Evolutionary conservation across 1,284 basidiomycete genomes (phyloP), one percentile per base, ranked within the genome.

Genomic region (Fistulinella cinereoalba): DNA sequence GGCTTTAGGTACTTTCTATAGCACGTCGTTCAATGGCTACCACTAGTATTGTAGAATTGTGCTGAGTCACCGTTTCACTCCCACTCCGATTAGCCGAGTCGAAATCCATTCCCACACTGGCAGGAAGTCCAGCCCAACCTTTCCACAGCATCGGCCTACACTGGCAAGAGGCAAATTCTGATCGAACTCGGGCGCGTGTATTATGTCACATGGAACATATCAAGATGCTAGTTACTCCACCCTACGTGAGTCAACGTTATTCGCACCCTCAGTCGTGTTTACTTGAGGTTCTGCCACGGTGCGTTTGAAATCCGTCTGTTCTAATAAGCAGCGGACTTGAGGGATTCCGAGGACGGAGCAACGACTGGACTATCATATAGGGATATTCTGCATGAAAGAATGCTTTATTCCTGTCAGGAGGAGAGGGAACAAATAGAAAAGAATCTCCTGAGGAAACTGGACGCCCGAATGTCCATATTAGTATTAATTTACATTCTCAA

Each of bases 401-500:
- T 25, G 19, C 24, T 6, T 22, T 15, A 19, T 10, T 47, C 24
- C 8, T 37, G 44, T 24, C 40, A 23, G 36, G 46, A 45, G n/a
- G 31, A 43, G 13, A 38, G 52, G 29, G 25, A 48, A 22, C 38
- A 31, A 21, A 22, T 50, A 37, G 56, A 58, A 47, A 53, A 46
- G 44, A 47, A 39, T 15, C 53, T 58, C 18, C n/a, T 58, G 29
- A 46, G 28, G 33, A 73, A 69, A 45, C 60, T 77, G 37, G 77
- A 77, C 49, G 49, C 68, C 43, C 67, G 71, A 44, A 77, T 80
- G 76, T 62, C 66, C 21, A 75, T 81, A 38, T 55, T 80, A 51
- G 65, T 81, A 27, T 51, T 79, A 29, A 79, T 82, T 46, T 79
- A 80, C 57, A 74, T 79, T 47, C 51, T 82, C 25, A 82, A 80